Base-by-base conservation (phyloP, 2,329 filamentous ascomycete genomes). In the Chrysoporthe austroafricana region DNA sequence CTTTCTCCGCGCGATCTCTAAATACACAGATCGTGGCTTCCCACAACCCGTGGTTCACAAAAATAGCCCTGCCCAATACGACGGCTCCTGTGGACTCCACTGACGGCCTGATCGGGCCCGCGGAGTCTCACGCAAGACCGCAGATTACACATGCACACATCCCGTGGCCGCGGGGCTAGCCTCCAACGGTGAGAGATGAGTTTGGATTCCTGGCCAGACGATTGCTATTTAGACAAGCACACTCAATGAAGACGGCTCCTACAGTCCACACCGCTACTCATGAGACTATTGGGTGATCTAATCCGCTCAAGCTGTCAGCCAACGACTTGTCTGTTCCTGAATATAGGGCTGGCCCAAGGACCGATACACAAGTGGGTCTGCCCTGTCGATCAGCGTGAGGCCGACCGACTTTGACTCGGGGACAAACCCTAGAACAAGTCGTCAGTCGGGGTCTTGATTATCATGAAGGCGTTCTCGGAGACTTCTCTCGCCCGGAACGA, bases 291-390 rank as follows among this genome's bases (percentile, higher is more conserved):
- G 43, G 58, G 34, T 48, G 32, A 8, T 48, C 32, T 14, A 18
- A 57, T n/a, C 54, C 26, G 16, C 9, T n/a, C 59, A 36, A 39
- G 18, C 21, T 1, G 18, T 44, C 16, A 52, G 32, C 43, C 54
- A 39, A 57, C 32, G 34, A 50, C 32, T 36, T 59, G 43, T n/a
- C 26, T 50, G 57, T 67, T 62, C 68, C 68, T 69, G 68, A 62
- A 64, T 69, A 52, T 69, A 69, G 64, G 68, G 68, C 68, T 69
- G 68, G 43, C 59, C 43, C 54, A 36, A 36, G 26, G 44, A 42
- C 42, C 32, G 57, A 60, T 26, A 59, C 52, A 48, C 64, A 54
- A 63, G 67, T 61, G 67, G 67, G 67, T 66, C 63, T 36, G 32
- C 63, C 44, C 44, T 50, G 60, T 54, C 63, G 67, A 60, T 66